Percentiles rank a stretch among this genome's conserved stretches.
Conservation (phyloP, 495 filamentous ascomycete species). For the Penicillium antarcticum region DNA sequence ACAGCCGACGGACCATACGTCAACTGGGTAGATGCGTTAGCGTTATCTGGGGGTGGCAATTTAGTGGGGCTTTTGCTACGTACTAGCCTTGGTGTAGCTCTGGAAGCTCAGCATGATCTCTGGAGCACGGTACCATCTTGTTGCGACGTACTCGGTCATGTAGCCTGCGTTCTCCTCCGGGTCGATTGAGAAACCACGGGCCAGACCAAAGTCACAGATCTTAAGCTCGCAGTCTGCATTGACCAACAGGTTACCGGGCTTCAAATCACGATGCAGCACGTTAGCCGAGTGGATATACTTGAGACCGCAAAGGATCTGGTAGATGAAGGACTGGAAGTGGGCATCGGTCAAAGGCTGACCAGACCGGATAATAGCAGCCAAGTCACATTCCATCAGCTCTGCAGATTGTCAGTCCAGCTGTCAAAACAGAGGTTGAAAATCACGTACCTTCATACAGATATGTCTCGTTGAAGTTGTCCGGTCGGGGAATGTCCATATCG, state of each 20-base stretch:
- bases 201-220: conserved; percentile 97
- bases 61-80: conserved; percentile 33
- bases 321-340: conserved; percentile 93
- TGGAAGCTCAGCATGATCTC: conserved; percentile 99
- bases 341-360: conserved; percentile 95
- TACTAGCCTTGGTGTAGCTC: conserved; percentile 99
- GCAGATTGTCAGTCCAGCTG: conserved; percentile 13
- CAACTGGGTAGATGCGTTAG: conserved; percentile 61
- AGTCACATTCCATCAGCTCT: conserved; percentile 99
- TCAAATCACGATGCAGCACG: conserved; percentile 92
- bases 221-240: conserved; percentile 99
- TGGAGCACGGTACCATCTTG: conserved; percentile 96
- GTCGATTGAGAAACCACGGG: conserved; percentile 92
- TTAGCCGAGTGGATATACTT: conserved; percentile 99
- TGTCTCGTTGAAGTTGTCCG: conserved; percentile 98
- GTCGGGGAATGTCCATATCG: conserved; percentile 98
- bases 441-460: conserved; percentile 92
- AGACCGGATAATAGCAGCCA: conserved; percentile 96
- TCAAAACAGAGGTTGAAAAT: background rate
- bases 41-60: background rate
- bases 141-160: conserved; percentile 99
- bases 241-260: conserved; percentile 94
- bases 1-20: conserved; percentile 98
- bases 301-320: conserved; percentile 90
- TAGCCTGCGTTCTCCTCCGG: conserved; percentile 98